A percentile compares a stretch with the other conserved stretches of the same genome.
Evolutionary conservation across 2,329 filamentous ascomycete genomes (phyloP).

Genomic region (Hypoxylon rubiginosum): DNA sequence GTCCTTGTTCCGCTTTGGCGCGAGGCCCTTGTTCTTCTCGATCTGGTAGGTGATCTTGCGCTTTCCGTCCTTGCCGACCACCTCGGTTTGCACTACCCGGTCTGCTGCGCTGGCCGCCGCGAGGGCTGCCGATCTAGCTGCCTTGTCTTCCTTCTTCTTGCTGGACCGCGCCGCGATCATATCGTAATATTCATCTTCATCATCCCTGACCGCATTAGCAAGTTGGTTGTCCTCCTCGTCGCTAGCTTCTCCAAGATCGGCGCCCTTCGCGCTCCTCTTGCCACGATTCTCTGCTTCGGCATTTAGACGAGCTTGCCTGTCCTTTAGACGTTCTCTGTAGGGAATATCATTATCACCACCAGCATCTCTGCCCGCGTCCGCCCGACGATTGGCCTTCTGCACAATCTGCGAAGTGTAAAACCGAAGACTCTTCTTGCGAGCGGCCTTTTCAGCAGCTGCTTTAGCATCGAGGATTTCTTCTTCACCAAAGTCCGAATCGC

Average conservation of each 20-base stretch:
- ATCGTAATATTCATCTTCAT: conserved; percentile 87
- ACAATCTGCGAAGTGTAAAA: conserved; percentile 99
- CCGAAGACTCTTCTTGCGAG: conserved; percentile 89
- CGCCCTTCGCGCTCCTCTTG: conserved; percentile 73
- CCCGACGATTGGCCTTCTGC: conserved; percentile 91
- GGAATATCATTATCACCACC: conserved; percentile 88
- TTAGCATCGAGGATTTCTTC: conserved; percentile 82
- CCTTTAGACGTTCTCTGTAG: conserved; percentile 87
- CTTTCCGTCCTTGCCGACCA: conserved; percentile 86
- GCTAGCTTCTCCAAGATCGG: conserved; percentile 76
- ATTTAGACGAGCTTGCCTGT: conserved; percentile 87
- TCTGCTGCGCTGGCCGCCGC: conserved; percentile 74
- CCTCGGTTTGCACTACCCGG: conserved; percentile 74
- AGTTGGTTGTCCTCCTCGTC: conserved; percentile 74
- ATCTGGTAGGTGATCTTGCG: conserved; percentile 94
- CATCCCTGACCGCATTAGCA: conserved; percentile 64
- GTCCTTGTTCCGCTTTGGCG: conserved; percentile 92
- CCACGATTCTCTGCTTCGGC: conserved; percentile 90
- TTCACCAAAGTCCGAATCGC: conserved; percentile 93
- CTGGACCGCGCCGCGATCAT: conserved; percentile 79
- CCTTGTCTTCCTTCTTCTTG: conserved; percentile 81
- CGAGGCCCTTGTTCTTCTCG: conserved; percentile 96
- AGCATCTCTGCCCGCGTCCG: conserved; percentile 77
- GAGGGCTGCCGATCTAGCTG: conserved; percentile 67
- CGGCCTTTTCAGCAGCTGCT: conserved; percentile 87